Conservation (phyloP, 2,329 filamentous ascomycete genomes). For the Colletotrichum sp. region DNA sequence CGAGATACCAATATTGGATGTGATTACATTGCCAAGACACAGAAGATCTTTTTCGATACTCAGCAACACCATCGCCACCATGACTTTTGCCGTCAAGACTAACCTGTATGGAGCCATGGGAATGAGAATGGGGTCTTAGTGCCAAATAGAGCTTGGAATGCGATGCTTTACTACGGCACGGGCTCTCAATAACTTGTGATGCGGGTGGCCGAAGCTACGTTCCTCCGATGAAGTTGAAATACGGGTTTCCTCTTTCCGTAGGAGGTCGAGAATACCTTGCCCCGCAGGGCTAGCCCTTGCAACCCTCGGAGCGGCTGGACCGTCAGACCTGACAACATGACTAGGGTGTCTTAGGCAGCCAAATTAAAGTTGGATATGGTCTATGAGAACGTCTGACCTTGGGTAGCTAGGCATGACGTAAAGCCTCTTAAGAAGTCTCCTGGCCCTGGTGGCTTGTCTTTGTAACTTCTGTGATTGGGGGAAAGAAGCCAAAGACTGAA, state of each 20-base stretch:
- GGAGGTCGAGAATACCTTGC: background rate
- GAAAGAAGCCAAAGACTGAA: fast-evolving
- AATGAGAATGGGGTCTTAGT: background rate
- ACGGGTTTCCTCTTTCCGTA: background rate
- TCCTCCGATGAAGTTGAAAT: background rate
- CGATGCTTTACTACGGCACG: background rate
- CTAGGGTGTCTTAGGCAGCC: background rate
- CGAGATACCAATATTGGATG: background rate
- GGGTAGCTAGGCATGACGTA: background rate
- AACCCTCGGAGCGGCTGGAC: background rate
- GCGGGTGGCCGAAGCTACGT: fast-evolving
- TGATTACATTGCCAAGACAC: background rate
- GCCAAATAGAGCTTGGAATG: background rate
- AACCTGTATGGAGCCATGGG: background rate
- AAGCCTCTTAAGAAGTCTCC: too few relatives aligned
- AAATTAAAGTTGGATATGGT: background rate
- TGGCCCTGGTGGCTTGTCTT: background rate
- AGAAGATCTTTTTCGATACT: fast-evolving
- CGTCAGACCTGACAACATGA: background rate
- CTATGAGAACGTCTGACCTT: fast-evolving
- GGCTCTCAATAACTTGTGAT: background rate
- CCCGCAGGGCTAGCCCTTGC: background rate
- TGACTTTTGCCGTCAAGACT: background rate
- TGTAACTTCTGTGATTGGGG: background rate
- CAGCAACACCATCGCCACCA: fast-evolving